phyloP scores from a whole-genome alignment of 257 asterid genomes.

The Eustoma russellianum region DNA sequence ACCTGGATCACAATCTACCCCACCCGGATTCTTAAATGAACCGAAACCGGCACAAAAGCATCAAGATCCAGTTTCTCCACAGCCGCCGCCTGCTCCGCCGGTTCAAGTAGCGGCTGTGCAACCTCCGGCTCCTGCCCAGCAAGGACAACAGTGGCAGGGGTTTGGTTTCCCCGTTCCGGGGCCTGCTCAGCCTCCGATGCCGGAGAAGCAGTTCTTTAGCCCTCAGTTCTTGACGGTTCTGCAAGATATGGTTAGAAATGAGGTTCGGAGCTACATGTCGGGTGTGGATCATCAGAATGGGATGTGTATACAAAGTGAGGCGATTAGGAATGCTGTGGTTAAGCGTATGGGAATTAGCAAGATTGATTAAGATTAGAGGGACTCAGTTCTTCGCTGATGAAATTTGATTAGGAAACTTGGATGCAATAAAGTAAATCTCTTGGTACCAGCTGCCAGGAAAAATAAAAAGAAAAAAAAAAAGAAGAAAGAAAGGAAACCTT shows the following conservation, averaged over 20 bases:
- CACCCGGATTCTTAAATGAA: conserved; percentile 5
- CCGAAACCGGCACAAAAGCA: neutral
- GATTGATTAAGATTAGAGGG: conserved; percentile 31
- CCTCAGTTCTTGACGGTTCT: conserved; percentile 48
- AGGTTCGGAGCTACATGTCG: conserved; percentile 61
- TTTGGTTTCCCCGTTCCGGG: conserved; percentile 6
- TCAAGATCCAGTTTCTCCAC: neutral
- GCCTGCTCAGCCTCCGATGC: neutral
- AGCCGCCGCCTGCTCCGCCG: conserved; percentile 5
- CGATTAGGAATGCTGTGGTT: conserved; percentile 53
- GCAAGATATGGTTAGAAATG: conserved; percentile 69
- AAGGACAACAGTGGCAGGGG: conserved; percentile 11
- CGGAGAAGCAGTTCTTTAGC: conserved; percentile 60
- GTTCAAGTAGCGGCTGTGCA: neutral
- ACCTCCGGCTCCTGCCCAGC: conserved; percentile 8
- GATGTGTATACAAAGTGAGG: conserved; percentile 31
- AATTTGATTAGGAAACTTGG: neutral
- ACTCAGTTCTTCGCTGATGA: conserved; percentile 1
- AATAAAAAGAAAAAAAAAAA: neutral
- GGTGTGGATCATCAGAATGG: conserved; percentile 43
- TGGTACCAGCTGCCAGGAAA: neutral
- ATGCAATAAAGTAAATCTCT: neutral
- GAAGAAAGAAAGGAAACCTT: too few relatives aligned
- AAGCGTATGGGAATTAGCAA: conserved; percentile 69
- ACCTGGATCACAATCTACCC: conserved; percentile 39